Evolutionary conservation across 768 basidiomycete genomes (phyloP).

Genomic region (Serendipita vermifera): DNA sequence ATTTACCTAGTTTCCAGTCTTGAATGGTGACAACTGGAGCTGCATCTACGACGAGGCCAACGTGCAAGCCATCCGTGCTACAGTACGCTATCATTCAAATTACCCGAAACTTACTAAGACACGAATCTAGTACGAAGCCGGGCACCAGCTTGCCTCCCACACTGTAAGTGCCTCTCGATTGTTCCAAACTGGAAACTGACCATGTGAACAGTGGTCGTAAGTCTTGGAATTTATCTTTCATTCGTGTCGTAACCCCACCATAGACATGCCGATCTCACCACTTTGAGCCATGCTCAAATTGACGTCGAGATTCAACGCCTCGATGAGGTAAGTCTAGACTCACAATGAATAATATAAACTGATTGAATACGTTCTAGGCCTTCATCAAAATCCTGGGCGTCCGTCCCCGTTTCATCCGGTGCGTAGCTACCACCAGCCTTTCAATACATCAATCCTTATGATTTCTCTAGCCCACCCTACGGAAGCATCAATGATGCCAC

Average conservation of each 20-base stretch:
- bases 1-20: not conserved
- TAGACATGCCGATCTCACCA: not conserved
- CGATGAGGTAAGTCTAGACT: too few species aligned
- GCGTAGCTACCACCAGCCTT: too few species aligned
- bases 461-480: conserved; percentile 5
- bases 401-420: conserved; percentile 6
- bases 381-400: not conserved
- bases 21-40: not conserved
- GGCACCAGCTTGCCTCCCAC: not conserved
- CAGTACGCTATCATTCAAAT: not conserved
- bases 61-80: not conserved
- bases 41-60: conserved; percentile 6
- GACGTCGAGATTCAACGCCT: not conserved
- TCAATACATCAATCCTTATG: too few species aligned
- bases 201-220: not conserved
- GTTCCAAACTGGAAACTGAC: not conserved
- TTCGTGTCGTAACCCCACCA: too few species aligned
- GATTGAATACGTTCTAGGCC: too few species aligned
- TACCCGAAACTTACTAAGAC: not conserved
- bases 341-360: too few species aligned
- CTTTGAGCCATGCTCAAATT: not conserved
- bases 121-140: not conserved
- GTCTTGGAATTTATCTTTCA: not conserved
- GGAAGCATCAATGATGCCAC: not conserved
- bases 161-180: not conserved